Base-by-base conservation (phyloP, 495 filamentous ascomycete species). In the Lasiosphaeris hirsuta region DNA sequence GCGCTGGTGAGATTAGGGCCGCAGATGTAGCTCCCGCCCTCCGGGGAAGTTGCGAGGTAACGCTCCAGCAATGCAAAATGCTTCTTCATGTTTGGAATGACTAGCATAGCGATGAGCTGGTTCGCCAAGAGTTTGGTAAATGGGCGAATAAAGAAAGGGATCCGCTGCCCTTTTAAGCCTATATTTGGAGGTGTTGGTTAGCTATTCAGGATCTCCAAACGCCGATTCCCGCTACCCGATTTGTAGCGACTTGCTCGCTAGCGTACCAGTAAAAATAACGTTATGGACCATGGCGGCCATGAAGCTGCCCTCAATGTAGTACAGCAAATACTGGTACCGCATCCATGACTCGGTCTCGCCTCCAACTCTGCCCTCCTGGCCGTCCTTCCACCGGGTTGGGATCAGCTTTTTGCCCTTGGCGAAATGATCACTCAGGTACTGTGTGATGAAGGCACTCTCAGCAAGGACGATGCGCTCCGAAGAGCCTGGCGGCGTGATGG, bases 101-200 rank as follows among this genome's bases (percentile, higher is more conserved):
- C 69, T 61, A 84, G 87, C 10, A 66, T 63, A 6, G 71, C 65
- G 17, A 86, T 78, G 35, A 93, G 70, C 40, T 85, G 82, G 52
- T 73, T 72, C 11, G 84, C 84, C 17, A 96, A 81, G 15, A 81
- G 68, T 4, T 71, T 71, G 10, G 87, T 86, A 51, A 96, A 77
- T 7, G 89, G 90, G 41, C 84, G 86, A 62, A 96, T 73, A 77
- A 95, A 92, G 80, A 95, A 96, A 0, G 90, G 90, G 3, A 87
- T 69, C 0, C 83, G 80, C 1, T 80, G 70, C 10, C 81, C 81
- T 58, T 81, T 83, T 46, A 96, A 45, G 7, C 57, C 61, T 57
- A 30, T 30, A 30, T 37, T 36, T 14, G 10, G 10, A 35, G 15
- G 10, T 23, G 15, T 45, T 23, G 39, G 57, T 59, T 39, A 56